phyloP scores from a whole-genome alignment of 2,329 filamentous ascomycete species.

The Phyllosticta paracitricarpa region DNA sequence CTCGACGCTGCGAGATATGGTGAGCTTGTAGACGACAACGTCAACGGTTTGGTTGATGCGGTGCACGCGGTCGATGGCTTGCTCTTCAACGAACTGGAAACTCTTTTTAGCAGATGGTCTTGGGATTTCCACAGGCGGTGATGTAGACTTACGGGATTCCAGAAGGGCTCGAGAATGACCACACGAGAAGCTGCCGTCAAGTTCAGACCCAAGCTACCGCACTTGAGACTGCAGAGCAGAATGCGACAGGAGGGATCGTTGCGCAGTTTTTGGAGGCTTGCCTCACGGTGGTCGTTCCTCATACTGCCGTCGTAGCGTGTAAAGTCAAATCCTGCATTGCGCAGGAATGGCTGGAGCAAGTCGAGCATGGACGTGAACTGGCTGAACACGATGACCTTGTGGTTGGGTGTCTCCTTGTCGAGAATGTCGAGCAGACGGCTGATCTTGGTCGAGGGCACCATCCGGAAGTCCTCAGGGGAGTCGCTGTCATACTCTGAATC shows the following conservation, averaged over 20 bases:
- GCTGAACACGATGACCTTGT: conserved; percentile 98
- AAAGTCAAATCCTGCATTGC: conserved; percentile 62
- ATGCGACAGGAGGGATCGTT: conserved; percentile 67
- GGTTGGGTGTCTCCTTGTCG: conserved; percentile 62
- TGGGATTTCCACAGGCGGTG: neutral
- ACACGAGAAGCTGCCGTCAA: conserved; percentile 88
- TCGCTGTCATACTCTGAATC: conserved; percentile 29
- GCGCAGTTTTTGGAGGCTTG: conserved; percentile 66
- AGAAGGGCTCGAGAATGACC: conserved; percentile 93
- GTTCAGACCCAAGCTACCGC: conserved; percentile 86
- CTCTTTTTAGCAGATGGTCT: conserved; percentile 12
- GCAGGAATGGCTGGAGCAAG: conserved; percentile 85
- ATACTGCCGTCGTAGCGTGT: conserved; percentile 92
- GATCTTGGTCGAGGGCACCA: conserved; percentile 78
- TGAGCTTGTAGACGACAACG: conserved; percentile 91
- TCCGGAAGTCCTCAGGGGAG: conserved; percentile 33
- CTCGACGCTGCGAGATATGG: conserved; percentile 77
- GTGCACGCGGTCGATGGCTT: conserved; percentile 96
- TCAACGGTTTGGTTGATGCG: conserved; percentile 95
- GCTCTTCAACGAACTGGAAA: conserved; percentile 81
- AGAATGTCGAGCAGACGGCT: conserved; percentile 74
- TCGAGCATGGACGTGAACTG: conserved; percentile 98
- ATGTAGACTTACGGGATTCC: conserved; percentile 66
- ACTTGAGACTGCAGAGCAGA: conserved; percentile 86
- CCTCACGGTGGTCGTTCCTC: conserved; percentile 87